Evolutionary conservation across 208 protist species (phyloP).

Genomic region (Leishmania martiniquensis): DNA sequence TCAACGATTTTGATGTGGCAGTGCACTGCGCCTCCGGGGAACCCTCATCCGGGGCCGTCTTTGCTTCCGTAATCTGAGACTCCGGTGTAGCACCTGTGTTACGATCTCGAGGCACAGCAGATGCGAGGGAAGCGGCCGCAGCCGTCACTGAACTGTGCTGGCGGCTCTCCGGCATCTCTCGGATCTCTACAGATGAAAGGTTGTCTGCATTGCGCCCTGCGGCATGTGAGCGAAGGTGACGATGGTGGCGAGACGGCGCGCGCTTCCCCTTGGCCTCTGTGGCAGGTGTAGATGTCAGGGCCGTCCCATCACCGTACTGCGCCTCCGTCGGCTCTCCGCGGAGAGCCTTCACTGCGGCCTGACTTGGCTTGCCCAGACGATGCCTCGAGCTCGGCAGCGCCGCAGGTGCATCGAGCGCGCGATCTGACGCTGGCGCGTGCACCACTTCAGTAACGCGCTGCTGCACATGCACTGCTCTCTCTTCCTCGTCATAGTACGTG

Average conservation of each 20-base stretch:
- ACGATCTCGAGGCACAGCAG: neutral
- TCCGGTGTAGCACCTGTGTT: neutral
- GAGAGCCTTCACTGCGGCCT: neutral
- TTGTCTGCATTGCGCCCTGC: neutral
- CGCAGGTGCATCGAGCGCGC: neutral
- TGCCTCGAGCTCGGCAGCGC: constrained; percentile 1
- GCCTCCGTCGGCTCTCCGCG: neutral
- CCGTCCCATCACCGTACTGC: neutral
- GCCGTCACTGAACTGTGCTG: too few species aligned
- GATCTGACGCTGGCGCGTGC: neutral
- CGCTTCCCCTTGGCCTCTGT: neutral
- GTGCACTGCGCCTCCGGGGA: neutral
- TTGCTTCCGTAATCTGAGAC: neutral
- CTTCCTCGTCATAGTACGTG: constrained; percentile 5
- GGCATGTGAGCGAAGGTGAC: neutral
- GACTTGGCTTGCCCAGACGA: neutral
- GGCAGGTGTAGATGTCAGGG: neutral
- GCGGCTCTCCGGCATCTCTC: neutral
- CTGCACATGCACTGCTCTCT: neutral
- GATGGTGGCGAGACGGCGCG: neutral
- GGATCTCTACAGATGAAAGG: neutral
- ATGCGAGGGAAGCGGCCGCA: neutral
- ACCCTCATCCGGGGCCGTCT: too few species aligned
- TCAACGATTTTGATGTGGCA: neutral
- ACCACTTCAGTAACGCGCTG: neutral